Percentiles rank a stretch among this genome's conserved stretches.
Evolutionary conservation across 345 rosid species (phyloP).

Genomic region (Fremontodendron californicum): DNA sequence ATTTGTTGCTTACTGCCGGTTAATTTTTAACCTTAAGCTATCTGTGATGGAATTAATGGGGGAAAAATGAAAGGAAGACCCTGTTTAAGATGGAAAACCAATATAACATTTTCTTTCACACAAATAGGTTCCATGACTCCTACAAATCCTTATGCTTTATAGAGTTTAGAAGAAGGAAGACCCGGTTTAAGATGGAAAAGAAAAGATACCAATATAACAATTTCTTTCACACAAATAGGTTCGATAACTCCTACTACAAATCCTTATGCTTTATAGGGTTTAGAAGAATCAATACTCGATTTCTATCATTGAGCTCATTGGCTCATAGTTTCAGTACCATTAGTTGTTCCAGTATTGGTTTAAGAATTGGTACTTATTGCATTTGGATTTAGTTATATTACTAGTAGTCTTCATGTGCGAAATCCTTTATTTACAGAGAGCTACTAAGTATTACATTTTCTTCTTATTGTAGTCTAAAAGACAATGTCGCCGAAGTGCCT

Average conservation of each 20-base stretch:
- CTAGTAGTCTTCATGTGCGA: not conserved
- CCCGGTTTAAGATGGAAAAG: not conserved
- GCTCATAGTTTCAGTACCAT: not conserved
- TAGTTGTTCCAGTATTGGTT: not conserved
- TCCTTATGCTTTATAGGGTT: not conserved
- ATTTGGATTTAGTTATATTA: not conserved
- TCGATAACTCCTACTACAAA: not conserved
- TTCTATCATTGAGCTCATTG: slow-evolving; percentile 3
- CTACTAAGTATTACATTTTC: not conserved
- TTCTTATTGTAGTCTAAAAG: slow-evolving; percentile 56
- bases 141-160: not conserved
- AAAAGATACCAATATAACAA: not conserved
- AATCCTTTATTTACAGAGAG: slow-evolving; percentile 9
- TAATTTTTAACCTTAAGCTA: not conserved
- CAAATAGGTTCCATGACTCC: not conserved
- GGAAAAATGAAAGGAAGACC: not conserved
- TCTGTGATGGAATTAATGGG: not conserved
- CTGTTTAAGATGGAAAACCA: not conserved
- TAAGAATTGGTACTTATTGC: not conserved
- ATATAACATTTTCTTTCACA: too few relatives aligned
- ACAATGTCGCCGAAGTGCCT: slow-evolving; percentile 76
- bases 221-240: not conserved
- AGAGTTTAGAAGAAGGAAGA: not conserved
- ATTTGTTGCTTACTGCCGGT: not conserved
- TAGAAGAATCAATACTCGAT: not conserved